Evolutionary conservation across 257 asterid species (phyloP).

Genomic region (Paraleonurus japonicus): DNA sequence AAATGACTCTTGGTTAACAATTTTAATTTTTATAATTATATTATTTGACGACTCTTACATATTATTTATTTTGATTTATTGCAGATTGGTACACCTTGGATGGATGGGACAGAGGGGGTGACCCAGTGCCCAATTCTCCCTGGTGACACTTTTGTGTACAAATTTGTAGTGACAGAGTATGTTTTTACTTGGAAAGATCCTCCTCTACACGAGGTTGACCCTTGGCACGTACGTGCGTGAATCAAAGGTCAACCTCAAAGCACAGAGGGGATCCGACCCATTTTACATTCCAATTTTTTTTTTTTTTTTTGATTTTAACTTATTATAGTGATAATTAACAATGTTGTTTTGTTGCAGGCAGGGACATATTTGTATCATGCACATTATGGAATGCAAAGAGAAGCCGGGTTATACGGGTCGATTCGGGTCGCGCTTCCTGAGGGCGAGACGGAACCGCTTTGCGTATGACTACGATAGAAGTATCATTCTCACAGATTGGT

Average conservation of each 20-base stretch:
- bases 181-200: no score
- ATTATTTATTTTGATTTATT: no score
- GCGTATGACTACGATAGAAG: constrained; percentile 64
- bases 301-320: no score
- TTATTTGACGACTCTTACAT: no score
- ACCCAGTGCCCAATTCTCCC: constrained; percentile 89
- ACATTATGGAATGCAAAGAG: constrained; percentile 95
- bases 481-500: constrained; percentile 79
- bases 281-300: no score
- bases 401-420: constrained; percentile 71
- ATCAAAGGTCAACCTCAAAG: no score
- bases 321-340: no score
- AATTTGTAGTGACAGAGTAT: constrained; percentile 74
- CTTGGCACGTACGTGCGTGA: no score
- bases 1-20: not conserved
- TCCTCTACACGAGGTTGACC: no score
- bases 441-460: constrained; percentile 70
- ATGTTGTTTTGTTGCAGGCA: constrained; percentile 55
- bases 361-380: constrained; percentile 92
- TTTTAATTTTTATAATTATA: no score
- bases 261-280: no score
- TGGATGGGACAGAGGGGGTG: constrained; percentile 95
- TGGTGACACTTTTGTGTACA: constrained; percentile 77
- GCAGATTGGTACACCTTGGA: constrained; percentile 89
- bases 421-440: constrained; percentile 56